These are phyloP conservation scores for Penicillium robsamsonii DNA, from an alignment of 495 filamentous ascomycete species.

Conservation along the genomic window DNA sequence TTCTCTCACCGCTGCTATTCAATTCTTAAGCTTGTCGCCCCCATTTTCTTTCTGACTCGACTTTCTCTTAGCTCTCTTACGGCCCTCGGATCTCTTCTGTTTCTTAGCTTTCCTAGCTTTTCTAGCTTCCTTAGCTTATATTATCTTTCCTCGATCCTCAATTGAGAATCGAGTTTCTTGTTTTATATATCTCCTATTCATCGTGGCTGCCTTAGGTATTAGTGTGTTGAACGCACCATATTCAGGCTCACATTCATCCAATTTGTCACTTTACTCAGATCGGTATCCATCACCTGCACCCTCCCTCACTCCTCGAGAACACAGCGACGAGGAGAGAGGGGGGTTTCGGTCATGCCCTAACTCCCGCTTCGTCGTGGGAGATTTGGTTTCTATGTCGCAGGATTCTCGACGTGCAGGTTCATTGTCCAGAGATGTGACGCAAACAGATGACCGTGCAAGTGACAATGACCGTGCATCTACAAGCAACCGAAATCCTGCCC, in stretches of 20 bases:
- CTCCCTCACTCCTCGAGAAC: constrained; percentile 39
- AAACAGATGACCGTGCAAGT: constrained; percentile 23
- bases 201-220: constrained; percentile 46
- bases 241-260: constrained; percentile 30
- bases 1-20: constrained; percentile 29
- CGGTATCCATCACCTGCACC: constrained; percentile 34
- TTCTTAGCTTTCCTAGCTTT: constrained; percentile 1
- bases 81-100: constrained; percentile 22
- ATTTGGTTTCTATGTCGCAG: constrained; percentile 52
- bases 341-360: constrained; percentile 47
- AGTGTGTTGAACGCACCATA: constrained; percentile 37
- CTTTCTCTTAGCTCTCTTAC: constrained; percentile 1
- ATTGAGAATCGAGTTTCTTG: constrained; percentile 5
- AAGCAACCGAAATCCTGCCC: constrained; percentile 20
- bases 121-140: not conserved
- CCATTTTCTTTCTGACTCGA: not conserved
- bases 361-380: constrained; percentile 26
- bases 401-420: constrained; percentile 34
- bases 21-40: constrained; percentile 15
- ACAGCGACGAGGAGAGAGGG: constrained; percentile 40
- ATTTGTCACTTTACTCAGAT: constrained; percentile 35
- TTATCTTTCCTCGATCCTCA: constrained; percentile 5
- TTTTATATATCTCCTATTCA: constrained; percentile 22
- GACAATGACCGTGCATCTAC: constrained; percentile 30
- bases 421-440: constrained; percentile 30